phyloP scores from a whole-genome alignment of 371 early-diverging fungal species.

The Sporodiniella umbellata region DNA sequence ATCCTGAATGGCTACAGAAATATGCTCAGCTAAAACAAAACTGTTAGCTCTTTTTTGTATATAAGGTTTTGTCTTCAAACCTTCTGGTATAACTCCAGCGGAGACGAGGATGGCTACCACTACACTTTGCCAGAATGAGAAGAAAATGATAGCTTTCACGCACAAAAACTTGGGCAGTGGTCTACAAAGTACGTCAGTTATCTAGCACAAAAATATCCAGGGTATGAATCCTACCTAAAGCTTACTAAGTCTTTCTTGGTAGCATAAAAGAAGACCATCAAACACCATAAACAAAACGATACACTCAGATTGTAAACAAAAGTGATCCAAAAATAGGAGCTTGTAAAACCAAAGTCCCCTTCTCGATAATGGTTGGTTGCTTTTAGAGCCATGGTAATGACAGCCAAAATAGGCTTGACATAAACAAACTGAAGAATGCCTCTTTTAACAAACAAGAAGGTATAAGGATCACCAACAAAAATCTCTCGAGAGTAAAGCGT shows the following conservation, averaged over 20 bases:
- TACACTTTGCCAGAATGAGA: constrained; percentile 96
- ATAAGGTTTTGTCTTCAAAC: constrained; percentile 31
- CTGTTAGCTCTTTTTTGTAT: not conserved
- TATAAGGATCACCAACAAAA: constrained; percentile 87
- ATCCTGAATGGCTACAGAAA: constrained; percentile 89
- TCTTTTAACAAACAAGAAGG: constrained; percentile 83
- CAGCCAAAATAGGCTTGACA: constrained; percentile 82
- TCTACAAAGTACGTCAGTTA: too few species aligned
- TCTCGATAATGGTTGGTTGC: constrained; percentile 75
- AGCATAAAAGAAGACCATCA: constrained; percentile 86
- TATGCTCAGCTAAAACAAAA: constrained; percentile 56
- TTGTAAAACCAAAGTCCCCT: constrained; percentile 68
- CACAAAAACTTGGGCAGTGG: constrained; percentile 93
- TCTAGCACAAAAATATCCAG: too few species aligned
- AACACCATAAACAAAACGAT: constrained; percentile 79
- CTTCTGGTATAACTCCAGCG: constrained; percentile 66
- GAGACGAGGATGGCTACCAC: constrained; percentile 79
- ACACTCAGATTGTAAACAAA: constrained; percentile 87
- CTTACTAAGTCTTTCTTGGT: constrained; percentile 76
- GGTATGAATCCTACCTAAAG: too few species aligned
- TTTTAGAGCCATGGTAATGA: constrained; percentile 79
- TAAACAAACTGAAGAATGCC: constrained; percentile 93
- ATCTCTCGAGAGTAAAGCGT: constrained; percentile 73
- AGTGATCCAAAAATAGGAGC: constrained; percentile 80
- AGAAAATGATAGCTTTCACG: constrained; percentile 92